These are phyloP conservation scores for Luvunga scandens DNA, from an alignment of 345 rosid species.

Conservation along the genomic window DNA sequence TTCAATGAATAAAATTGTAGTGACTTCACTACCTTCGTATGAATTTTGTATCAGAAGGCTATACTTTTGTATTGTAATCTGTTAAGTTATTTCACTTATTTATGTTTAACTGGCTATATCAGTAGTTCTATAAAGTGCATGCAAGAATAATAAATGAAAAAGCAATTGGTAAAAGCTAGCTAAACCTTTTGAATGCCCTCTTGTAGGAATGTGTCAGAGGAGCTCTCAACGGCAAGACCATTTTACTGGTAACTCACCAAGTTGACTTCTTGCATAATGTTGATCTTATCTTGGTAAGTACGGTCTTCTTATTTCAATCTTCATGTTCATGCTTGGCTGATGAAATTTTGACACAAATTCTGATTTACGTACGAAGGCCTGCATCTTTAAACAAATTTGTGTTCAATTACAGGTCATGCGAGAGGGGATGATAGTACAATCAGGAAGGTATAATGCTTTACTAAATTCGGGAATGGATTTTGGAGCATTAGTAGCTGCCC, in stretches of 20 bases:
- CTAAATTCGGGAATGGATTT: constrained; percentile 66
- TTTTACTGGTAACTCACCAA: constrained; percentile 92
- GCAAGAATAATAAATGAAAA: background rate
- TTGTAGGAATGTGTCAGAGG: constrained; percentile 87
- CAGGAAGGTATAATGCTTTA: constrained; percentile 71
- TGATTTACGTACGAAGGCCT: background rate
- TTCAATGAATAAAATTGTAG: background rate
- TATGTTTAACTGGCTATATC: background rate
- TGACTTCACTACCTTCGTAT: background rate
- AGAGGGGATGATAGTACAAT: constrained; percentile 81
- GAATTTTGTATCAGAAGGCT: constrained; percentile 2
- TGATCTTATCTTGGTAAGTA: constrained; percentile 68
- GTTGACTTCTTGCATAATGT: constrained; percentile 92
- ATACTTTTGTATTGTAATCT: background rate
- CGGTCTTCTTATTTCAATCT: background rate
- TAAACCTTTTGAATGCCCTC: constrained; percentile 11
- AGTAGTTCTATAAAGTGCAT: constrained; percentile 2
- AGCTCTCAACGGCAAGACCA: constrained; percentile 75
- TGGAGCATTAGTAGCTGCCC: constrained; percentile 77
- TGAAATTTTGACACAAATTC: background rate
- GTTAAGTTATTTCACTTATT: background rate
- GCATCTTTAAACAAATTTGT: background rate
- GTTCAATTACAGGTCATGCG: constrained; percentile 69
- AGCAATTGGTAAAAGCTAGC: constrained; percentile 6
- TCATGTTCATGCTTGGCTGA: background rate